phyloP scores from a whole-genome alignment of 2,329 filamentous ascomycete species.

The Byssochlamys sp. region DNA sequence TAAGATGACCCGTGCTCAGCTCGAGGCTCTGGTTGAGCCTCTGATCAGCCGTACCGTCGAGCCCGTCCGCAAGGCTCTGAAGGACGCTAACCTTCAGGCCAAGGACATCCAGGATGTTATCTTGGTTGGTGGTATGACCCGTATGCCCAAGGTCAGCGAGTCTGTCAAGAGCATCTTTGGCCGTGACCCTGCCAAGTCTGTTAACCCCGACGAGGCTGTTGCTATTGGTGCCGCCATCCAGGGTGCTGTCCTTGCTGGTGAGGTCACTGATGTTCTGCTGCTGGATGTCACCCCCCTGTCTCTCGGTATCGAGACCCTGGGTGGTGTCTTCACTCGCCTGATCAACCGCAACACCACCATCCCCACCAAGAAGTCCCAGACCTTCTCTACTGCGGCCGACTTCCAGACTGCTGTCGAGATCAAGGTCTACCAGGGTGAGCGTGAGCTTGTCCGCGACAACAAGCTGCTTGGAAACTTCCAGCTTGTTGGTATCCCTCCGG shows the following conservation, averaged over 20 bases:
- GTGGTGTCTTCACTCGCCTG: conserved; percentile 92
- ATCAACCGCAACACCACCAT: conserved; percentile 99
- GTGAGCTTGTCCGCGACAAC: conserved; percentile 97
- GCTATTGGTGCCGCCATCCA: conserved; percentile 95
- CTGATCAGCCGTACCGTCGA: conserved; percentile 79
- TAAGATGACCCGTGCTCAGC: conserved; percentile 84
- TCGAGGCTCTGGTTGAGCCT: conserved; percentile 85
- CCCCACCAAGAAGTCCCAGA: conserved; percentile 97
- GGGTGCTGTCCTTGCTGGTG: conserved; percentile 89
- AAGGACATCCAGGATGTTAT: conserved; percentile 97
- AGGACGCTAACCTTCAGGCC: conserved; percentile 82
- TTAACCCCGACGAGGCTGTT: conserved; percentile 97
- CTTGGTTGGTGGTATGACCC: conserved; percentile 96
- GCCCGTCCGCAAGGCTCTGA: conserved; percentile 87
- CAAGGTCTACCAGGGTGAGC: conserved; percentile 99
- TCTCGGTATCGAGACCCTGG: conserved; percentile 95
- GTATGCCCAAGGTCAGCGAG: conserved; percentile 96
- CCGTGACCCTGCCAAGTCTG: conserved; percentile 90
- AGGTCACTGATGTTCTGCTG: conserved; percentile 89
- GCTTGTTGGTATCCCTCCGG: conserved; percentile 90
- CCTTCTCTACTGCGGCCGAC: conserved; percentile 93
- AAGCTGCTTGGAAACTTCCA: conserved; percentile 99
- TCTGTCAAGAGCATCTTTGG: conserved; percentile 95
- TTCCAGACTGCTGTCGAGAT: conserved; percentile 99
- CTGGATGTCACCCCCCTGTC: conserved; percentile 93